These are phyloP conservation scores for Proliferodiscus dingleyae DNA, from an alignment of 2,329 filamentous ascomycete genomes.

Conservation along the genomic window DNA sequence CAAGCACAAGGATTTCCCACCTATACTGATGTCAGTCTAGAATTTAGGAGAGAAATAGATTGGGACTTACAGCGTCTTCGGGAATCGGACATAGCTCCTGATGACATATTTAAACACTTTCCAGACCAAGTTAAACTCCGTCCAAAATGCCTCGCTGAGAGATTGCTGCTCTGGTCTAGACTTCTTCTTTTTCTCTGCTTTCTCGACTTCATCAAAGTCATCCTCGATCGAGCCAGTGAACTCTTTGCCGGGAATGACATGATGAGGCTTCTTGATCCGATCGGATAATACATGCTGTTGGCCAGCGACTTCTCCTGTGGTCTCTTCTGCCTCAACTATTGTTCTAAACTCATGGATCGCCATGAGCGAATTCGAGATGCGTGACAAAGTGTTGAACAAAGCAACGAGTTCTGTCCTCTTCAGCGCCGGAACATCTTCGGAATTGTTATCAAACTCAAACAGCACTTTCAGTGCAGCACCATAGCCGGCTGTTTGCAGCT, in stretches of 20 bases:
- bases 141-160: slow-evolving; percentile 52
- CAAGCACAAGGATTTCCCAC: slow-evolving; percentile 47
- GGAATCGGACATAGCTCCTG: slow-evolving; percentile 64
- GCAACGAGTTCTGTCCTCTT: slow-evolving; percentile 90
- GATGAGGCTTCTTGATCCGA: slow-evolving; percentile 37
- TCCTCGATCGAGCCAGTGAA: slow-evolving; percentile 35
- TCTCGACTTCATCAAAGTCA: slow-evolving; percentile 38
- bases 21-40: slow-evolving; percentile 32
- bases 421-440: slow-evolving; percentile 61
- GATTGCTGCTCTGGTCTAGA: slow-evolving; percentile 36
- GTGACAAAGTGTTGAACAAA: slow-evolving; percentile 87
- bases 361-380: slow-evolving; percentile 74
- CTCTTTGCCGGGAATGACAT: slow-evolving; percentile 31
- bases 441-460: slow-evolving; percentile 75
- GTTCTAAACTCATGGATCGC: slow-evolving; percentile 67
- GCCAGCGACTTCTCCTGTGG: slow-evolving; percentile 23
- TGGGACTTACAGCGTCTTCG: slow-evolving; percentile 61
- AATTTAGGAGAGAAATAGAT: not conserved
- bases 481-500: slow-evolving; percentile 91
- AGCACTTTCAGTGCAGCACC: slow-evolving; percentile 92
- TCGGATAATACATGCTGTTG: slow-evolving; percentile 24
- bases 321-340: slow-evolving; percentile 42
- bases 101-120: slow-evolving; percentile 62
- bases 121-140: slow-evolving; percentile 61
- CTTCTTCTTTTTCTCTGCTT: slow-evolving; percentile 23